Evolutionary conservation across 768 basidiomycete genomes (phyloP), one percentile per base, ranked within the genome.

Genomic region (Lactifluus volemus): DNA sequence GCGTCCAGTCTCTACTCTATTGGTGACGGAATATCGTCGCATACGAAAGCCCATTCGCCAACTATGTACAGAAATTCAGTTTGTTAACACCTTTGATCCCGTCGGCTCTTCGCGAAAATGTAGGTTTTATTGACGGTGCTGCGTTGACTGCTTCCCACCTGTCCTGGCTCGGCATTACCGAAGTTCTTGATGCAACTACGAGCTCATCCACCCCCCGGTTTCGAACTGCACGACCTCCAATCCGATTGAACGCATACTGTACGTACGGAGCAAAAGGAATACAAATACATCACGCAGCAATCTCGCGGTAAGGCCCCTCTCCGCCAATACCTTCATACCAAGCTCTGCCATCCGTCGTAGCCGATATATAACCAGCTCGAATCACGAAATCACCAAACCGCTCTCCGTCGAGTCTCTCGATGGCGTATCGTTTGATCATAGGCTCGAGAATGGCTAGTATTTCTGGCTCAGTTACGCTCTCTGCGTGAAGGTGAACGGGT

Each of bases 361-460:
- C 81, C 39, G 90, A 81, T 65, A 98, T 93, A 69, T 95, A 93
- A 48, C 95, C 93, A 29, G 84, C 88, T 50, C 96, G 81, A 64
- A 99, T 88, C 36, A 92, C 91, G 72, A 89, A 99, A 73, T 98
- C 97, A 36, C 97, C 97, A 69, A 99, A 98, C 59, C 78, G 86
- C 74, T 99, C 97, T 34, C 91, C 93, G 9, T 90, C 85, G 4
- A 78, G 75, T 49, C 96, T 80, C 72, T 98, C 94, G 30, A 89
- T 76, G 0, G 96, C 92, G 71, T 93, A 99, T 60, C 82, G 79
- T 73, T 92, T 93, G 80, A 99, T 96, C 90, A 99, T 94, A 0
- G 94, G 95, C 59, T 72, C 68, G 25, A 99, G 82, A 65, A 95
- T 95, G 5, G 85, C 85, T 55, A 99, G 75, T 58, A 97, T 97